Conservation (phyloP, 1,284 basidiomycete genomes). For the Tilletia horrida region DNA sequence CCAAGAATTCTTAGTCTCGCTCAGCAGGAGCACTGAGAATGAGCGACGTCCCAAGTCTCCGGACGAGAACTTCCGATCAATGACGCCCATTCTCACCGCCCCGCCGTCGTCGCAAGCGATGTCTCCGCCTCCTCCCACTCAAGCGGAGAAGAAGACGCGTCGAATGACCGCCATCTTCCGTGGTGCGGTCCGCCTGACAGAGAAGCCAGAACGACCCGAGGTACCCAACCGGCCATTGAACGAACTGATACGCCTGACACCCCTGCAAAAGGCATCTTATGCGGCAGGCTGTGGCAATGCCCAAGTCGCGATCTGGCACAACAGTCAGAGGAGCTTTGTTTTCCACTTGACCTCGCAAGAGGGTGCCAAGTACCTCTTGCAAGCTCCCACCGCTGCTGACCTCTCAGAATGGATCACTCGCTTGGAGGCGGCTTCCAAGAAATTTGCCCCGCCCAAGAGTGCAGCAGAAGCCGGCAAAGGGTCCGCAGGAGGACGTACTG, state of each 20-base stretch:
- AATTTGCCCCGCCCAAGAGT: conserved; percentile 18
- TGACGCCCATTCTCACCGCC: not conserved
- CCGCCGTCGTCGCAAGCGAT: conserved; percentile 17
- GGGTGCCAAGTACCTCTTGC: conserved; percentile 45
- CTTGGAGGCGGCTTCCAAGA: conserved; percentile 35
- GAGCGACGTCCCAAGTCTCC: not conserved
- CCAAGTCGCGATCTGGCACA: conserved; percentile 43
- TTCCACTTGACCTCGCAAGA: conserved; percentile 47
- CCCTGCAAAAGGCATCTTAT: conserved; percentile 39
- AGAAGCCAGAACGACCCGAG: conserved; percentile 30
- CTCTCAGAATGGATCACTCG: conserved; percentile 41
- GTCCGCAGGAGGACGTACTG: not conserved
- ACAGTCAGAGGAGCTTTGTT: conserved; percentile 44
- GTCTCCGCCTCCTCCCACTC: conserved; percentile 18
- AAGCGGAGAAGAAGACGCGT: conserved; percentile 31
- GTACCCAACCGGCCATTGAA: conserved; percentile 11
- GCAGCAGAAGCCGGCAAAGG: not conserved
- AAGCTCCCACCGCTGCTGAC: conserved; percentile 42
- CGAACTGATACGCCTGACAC: conserved; percentile 39
- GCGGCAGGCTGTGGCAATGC: conserved; percentile 40
- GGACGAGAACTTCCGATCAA: not conserved
- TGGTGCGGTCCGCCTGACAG: conserved; percentile 41
- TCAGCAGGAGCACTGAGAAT: conserved; percentile 11
- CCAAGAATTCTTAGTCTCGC: conserved; percentile 24
- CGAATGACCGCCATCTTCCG: conserved; percentile 52